Base-by-base conservation (phyloP, 2,329 filamentous ascomycete species). In the Aureobasidium melanogenum region DNA sequence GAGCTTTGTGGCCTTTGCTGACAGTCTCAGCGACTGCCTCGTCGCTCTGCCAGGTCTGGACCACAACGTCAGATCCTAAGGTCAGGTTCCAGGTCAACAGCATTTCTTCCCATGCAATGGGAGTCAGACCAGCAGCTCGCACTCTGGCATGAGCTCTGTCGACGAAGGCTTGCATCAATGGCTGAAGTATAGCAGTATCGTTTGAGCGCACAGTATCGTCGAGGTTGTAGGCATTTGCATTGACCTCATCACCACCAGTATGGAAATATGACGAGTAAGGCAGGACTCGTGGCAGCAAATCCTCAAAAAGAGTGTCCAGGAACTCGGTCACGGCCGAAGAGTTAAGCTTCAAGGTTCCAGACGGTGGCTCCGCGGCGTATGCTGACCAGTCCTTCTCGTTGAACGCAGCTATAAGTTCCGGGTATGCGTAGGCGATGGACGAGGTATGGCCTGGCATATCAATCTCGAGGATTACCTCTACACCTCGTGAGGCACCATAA, bases 71-170 rank as follows among this genome's bases (percentile, higher is more conserved):
- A 15, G 80, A 73, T 2, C 84, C 85, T 6, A 96, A 76, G 0
- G 82, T 88, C 48, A 94, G 76, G 70, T 92, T 88, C 87, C 89
- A 96, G 26, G 85, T 79, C 10, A 88, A 77, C 1, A 90, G 78
- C 80, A 94, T 91, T 73, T 96, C 91, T 72, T 96, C 90, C 91
- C 91, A 96, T 0, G 92, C 88, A 24, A 96, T 77, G 0, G 91
- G 89, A 5, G 81, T 82, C 56, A 96, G 75, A 5, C 87, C 87
- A 6, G 81, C 79, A 46, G 80, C 75, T 48, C 84, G 78, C 43
- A 94, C 79, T 48, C 85, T 83, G 32, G 74, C 78, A 72, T 92
- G 88, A 67, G 86, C 85, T 65, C 82, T 80, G 71, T 89, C 82
- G 64, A 95, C 77, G 70, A 95, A 91, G 62, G 81, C 83, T 71